Evolutionary conservation across 2,329 filamentous ascomycete species (phyloP).

Genomic region (Claviceps maximensis): DNA sequence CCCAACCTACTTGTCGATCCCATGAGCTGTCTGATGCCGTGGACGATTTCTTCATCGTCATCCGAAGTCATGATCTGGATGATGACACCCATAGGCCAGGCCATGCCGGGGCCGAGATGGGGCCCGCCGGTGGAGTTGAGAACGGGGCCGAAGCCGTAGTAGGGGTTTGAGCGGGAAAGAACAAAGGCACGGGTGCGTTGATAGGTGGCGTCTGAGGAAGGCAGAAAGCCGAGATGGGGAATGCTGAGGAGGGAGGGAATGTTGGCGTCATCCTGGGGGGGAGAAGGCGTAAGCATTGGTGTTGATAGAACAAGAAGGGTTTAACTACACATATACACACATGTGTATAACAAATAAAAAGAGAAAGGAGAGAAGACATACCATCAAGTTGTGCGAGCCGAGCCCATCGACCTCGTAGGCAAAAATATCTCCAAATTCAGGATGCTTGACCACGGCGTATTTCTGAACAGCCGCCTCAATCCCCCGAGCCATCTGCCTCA

Average conservation of each 20-base stretch:
- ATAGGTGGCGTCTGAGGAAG: conserved; percentile 50
- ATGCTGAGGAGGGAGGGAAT: conserved; percentile 48
- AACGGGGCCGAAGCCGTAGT: conserved; percentile 45
- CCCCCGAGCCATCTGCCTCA: conserved; percentile 39
- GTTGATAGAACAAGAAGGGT: background rate
- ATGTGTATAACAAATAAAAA: too few relatives aligned
- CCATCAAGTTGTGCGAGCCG: conserved; percentile 46
- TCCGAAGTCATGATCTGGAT: conserved; percentile 67
- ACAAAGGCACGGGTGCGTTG: conserved; percentile 67
- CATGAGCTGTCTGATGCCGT: conserved; percentile 50
- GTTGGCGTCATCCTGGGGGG: conserved; percentile 42
- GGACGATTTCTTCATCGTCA: conserved; percentile 59
- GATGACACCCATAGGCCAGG: conserved; percentile 81
- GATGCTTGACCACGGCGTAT: conserved; percentile 51
- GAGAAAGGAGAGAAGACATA: conserved; percentile 1
- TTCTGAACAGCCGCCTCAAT: conserved; percentile 56
- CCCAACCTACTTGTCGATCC: conserved; percentile 60
- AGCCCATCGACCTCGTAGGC: conserved; percentile 60
- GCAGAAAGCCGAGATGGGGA: conserved; percentile 42
- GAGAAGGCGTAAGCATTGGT: background rate
- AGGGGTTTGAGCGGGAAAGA: conserved; percentile 57
- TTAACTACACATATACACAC: background rate
- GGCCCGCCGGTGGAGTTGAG: conserved; percentile 39
- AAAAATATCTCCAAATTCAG: conserved; percentile 50
- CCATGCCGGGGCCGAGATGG: conserved; percentile 49